These are phyloP conservation scores for Mucor velutinosus DNA, from an alignment of 371 early-diverging fungal genomes.

Conservation along the genomic window DNA sequence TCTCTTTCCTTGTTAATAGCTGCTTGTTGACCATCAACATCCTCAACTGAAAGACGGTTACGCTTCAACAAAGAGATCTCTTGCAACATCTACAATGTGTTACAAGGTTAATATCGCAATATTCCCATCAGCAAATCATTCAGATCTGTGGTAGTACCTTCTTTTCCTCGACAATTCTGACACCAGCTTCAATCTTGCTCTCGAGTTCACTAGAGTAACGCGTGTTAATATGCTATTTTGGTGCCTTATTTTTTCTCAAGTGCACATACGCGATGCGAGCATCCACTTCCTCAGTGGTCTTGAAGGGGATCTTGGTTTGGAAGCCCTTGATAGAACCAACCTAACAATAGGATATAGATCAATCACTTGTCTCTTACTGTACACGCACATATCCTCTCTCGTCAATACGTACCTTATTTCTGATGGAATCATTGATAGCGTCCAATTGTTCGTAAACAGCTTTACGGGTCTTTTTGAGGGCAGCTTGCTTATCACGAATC, in stretches of 20 bases:
- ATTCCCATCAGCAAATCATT: neutral
- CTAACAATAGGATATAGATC: conserved; percentile 2
- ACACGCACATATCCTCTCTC: neutral
- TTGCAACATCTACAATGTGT: conserved; percentile 53
- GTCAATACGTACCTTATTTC: conserved; percentile 63
- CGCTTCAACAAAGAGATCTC: conserved; percentile 85
- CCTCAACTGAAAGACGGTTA: conserved; percentile 76
- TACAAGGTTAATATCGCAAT: neutral
- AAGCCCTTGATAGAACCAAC: conserved; percentile 40
- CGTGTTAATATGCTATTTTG: conserved; percentile 26
- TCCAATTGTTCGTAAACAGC: conserved; percentile 68
- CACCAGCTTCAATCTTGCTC: conserved; percentile 76
- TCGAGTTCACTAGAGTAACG: conserved; percentile 64
- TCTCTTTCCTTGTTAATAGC: conserved; percentile 75
- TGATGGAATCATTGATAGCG: conserved; percentile 66
- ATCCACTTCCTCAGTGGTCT: conserved; percentile 80
- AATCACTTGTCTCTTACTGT: neutral
- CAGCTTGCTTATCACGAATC: conserved; percentile 64
- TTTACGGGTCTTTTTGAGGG: conserved; percentile 57
- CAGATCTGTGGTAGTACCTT: conserved; percentile 29
- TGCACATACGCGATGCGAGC: conserved; percentile 66
- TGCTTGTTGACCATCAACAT: conserved; percentile 64
- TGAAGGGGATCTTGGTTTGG: conserved; percentile 80
- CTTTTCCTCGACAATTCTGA: conserved; percentile 87
- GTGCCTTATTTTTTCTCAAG: neutral